Percentiles rank a stretch among this genome's conserved stretches.
phyloP scores from a whole-genome alignment of 805 yeast genomes.

The Kodamaea laetipori region DNA sequence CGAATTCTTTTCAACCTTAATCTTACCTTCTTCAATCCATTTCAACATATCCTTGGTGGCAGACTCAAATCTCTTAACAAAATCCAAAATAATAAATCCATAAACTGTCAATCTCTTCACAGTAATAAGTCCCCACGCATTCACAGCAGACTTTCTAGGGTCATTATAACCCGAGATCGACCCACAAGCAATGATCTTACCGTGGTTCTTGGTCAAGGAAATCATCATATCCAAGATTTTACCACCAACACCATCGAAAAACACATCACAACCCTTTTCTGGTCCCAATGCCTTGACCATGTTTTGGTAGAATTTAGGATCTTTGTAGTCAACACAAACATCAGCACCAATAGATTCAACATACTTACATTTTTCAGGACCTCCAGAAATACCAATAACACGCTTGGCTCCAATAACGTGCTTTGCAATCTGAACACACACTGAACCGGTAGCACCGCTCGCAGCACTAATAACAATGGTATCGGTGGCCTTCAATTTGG shows the following conservation, averaged over 20 bases:
- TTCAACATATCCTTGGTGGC: conserved; percentile 38
- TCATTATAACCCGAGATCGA: conserved; percentile 61
- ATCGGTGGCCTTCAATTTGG: conserved; percentile 47
- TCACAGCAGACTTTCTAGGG: conserved; percentile 34
- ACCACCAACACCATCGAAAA: conserved; percentile 69
- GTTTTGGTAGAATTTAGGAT: conserved; percentile 28
- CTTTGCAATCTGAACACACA: conserved; percentile 58
- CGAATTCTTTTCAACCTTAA: conserved; percentile 30
- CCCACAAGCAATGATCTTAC: conserved; percentile 61
- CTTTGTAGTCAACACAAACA: conserved; percentile 55
- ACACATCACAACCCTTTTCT: conserved; percentile 49
- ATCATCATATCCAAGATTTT: conserved; percentile 50
- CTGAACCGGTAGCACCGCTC: conserved; percentile 72
- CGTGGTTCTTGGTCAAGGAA: conserved; percentile 38
- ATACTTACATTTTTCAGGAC: conserved; percentile 53
- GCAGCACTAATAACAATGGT: conserved; percentile 62
- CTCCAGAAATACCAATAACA: conserved; percentile 66
- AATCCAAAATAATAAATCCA: conserved; percentile 57
- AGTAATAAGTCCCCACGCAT: conserved; percentile 46
- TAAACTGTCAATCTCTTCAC: conserved; percentile 51
- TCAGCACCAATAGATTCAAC: conserved; percentile 59
- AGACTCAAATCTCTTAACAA: conserved; percentile 34
- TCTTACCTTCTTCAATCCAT: conserved; percentile 43
- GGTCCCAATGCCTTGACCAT: conserved; percentile 40
- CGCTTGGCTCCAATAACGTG: conserved; percentile 52